Evolutionary conservation across 2,329 filamentous ascomycete genomes (phyloP), one percentile per base, ranked within the genome.

Genomic region (Sporothrix brasiliensis): DNA sequence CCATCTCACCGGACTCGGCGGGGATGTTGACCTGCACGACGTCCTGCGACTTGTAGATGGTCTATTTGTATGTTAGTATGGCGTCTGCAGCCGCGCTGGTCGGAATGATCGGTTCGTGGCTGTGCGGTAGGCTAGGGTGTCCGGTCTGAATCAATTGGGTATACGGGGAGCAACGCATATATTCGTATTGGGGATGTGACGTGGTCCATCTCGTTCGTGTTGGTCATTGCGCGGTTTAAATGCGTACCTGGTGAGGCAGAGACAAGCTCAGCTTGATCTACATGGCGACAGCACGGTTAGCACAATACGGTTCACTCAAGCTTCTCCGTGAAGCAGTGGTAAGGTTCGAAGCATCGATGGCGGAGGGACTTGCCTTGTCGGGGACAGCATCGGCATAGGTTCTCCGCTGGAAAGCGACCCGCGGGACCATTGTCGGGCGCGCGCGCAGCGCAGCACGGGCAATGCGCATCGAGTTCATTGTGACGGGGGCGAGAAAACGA

Each of bases 1-100:
- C 95, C 95, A 99, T 99, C 78, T 98, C 95, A 81, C 95, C 95
- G 74, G 94, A 96, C 83, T 97, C 95, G 79, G 95, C 95, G 81
- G 95, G 91, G 79, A 99, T 91, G 89, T 99, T 99, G 87, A 99
- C 95, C 87, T 99, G 95, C 79, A 98, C 90, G 80, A 89, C 87
- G 79, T 88, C 86, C 78, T 88, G 84, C 76, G 84, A 89, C 82
- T 87, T 87, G 86, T 87, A 90, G 83, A 90, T 84, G 78, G 90
- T 84, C 91, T 72, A 41, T 16, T 34, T 13, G 14, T 49, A 60
- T 24, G 47, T 47, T 44, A 50, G 58, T 19, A 50, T 70, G 27
- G 27, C 13, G 39, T 14, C 13, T 11, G 47, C 19, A 14, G 65
- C 21, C 5, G 21, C 21, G 47, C 6, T 39, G 13, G 49, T 49